These are phyloP conservation scores for Medakamo hakoo DNA, from an alignment of 139 green algal genomes.

Conservation along the genomic window DNA sequence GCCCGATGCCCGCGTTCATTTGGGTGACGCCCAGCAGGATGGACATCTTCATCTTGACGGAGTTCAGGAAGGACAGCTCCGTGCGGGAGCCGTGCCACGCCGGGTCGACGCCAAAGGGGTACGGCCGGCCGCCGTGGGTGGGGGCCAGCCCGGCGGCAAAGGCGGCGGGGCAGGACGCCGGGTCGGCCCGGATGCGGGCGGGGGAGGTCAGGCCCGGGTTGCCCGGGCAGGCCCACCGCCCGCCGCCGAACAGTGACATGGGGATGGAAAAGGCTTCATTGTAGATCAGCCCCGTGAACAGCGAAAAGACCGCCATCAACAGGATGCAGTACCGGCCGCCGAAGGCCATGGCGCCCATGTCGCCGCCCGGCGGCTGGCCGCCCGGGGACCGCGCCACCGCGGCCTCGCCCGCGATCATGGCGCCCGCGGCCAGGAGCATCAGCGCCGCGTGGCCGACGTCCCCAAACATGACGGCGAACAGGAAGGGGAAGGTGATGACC, in stretches of 20 bases:
- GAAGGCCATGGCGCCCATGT: slow-evolving; percentile 89
- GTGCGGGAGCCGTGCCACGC: slow-evolving; percentile 86
- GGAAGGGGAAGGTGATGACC: slow-evolving; percentile 97
- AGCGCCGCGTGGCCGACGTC: slow-evolving; percentile 87
- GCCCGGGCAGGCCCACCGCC: slow-evolving; percentile 23
- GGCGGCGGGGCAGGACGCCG: slow-evolving; percentile 21
- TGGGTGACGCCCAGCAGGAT: slow-evolving; percentile 86
- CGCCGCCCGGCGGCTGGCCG: slow-evolving; percentile 49
- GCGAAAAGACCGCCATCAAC: slow-evolving; percentile 90
- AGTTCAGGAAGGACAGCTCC: slow-evolving; percentile 93
- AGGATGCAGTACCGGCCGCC: slow-evolving; percentile 87
- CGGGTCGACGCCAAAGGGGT: slow-evolving; percentile 89
- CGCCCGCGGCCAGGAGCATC: slow-evolving; percentile 63
- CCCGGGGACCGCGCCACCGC: slow-evolving; percentile 45
- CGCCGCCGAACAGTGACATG: slow-evolving; percentile 63
- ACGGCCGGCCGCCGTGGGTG: slow-evolving; percentile 22
- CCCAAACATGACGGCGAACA: slow-evolving; percentile 99
- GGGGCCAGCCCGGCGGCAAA: slow-evolving; percentile 26
- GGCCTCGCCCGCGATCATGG: slow-evolving; percentile 69
- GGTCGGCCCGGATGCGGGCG: slow-evolving; percentile 21
- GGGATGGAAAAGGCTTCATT: slow-evolving; percentile 97
- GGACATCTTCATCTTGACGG: slow-evolving; percentile 98
- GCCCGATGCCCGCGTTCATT: slow-evolving; percentile 94
- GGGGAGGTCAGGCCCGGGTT: slow-evolving; percentile 15
- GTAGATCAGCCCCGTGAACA: slow-evolving; percentile 92